Conservation (phyloP, 2,329 filamentous ascomycete species). For the Trichoderma guizhouense region DNA sequence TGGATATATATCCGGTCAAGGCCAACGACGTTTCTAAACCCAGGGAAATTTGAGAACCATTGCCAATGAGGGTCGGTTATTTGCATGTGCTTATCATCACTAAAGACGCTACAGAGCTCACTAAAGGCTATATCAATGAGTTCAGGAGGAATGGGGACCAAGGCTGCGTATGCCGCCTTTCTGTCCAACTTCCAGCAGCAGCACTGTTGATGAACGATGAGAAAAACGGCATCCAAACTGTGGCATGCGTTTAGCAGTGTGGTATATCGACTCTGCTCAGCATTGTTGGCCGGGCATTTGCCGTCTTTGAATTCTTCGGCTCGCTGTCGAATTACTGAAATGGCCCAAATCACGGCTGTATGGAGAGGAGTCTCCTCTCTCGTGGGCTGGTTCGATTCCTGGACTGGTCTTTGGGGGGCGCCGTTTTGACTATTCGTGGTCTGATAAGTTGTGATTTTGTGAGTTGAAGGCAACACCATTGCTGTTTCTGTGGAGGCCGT, state of each 20-base stretch:
- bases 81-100: slow-evolving; percentile 25
- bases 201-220: slow-evolving; percentile 63
- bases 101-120: slow-evolving; percentile 23
- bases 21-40: not conserved
- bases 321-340: not conserved
- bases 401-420: not conserved
- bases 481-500: not conserved
- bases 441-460: not conserved
- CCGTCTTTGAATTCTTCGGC: not conserved
- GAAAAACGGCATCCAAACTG: slow-evolving; percentile 57
- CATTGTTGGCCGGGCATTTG: not conserved
- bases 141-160: slow-evolving; percentile 16
- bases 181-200: slow-evolving; percentile 50
- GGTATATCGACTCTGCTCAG: slow-evolving; percentile 47
- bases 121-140: slow-evolving; percentile 26
- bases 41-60: slow-evolving; percentile 32
- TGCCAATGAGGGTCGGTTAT: slow-evolving; percentile 25
- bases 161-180: slow-evolving; percentile 33
- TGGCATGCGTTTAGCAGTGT: slow-evolving; percentile 57
- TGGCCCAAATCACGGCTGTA: not conserved
- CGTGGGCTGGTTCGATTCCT: not conserved
- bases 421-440: not conserved
- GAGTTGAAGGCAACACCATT: not conserved
- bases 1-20: not conserved
- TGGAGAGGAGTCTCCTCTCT: not conserved